Evolutionary conservation across 106 monocot genomes (phyloP).

Genomic region (Amphibolis antarctica): DNA sequence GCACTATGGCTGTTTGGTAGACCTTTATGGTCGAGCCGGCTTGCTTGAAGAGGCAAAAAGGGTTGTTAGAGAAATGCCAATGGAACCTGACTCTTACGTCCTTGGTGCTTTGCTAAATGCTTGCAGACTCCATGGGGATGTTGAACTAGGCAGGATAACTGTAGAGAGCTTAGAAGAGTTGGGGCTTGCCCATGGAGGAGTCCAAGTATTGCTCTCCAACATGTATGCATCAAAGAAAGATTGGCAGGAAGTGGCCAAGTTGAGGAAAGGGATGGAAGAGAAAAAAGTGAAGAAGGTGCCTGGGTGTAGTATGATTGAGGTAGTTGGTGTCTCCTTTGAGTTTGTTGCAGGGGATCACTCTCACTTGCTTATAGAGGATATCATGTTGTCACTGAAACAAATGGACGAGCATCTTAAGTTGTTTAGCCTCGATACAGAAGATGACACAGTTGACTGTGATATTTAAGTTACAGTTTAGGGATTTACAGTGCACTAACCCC

Average conservation of each 20-base stretch:
- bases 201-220: conserved; percentile 69
- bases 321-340: conserved; percentile 55
- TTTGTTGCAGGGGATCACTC: conserved; percentile 58
- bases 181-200: conserved; percentile 60
- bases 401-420: conserved; percentile 45
- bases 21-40: conserved; percentile 56
- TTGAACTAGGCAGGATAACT: conserved; percentile 30
- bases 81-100: conserved; percentile 70
- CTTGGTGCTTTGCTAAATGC: conserved; percentile 68
- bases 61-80: conserved; percentile 45
- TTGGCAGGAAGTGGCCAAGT: conserved; percentile 57
- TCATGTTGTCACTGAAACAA: conserved; percentile 14
- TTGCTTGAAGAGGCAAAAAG: conserved; percentile 47
- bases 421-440: conserved; percentile 3
- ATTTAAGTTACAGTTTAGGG: not conserved
- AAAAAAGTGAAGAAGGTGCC: conserved; percentile 62
- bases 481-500: no score
- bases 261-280: conserved; percentile 63
- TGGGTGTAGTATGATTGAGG: conserved; percentile 78
- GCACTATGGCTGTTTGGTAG: conserved; percentile 82
- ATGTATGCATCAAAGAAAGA: conserved; percentile 46
- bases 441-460: not conserved
- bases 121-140: conserved; percentile 43
- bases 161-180: conserved; percentile 33
- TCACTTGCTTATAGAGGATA: conserved; percentile 28